Base-by-base conservation (phyloP, 768 basidiomycete species). In the Kwoniella sp. region DNA sequence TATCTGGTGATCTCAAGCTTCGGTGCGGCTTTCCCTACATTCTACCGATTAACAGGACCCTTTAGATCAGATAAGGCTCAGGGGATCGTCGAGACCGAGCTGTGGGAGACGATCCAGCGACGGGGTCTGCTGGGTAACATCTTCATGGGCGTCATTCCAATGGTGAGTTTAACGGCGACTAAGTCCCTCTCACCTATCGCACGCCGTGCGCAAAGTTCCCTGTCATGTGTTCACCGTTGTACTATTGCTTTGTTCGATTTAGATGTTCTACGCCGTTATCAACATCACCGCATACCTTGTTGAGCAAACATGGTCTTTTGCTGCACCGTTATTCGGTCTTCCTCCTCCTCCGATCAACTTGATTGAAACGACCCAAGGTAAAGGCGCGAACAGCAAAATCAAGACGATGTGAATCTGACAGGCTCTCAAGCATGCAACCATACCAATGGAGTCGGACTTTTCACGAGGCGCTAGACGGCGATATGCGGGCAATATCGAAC, bases 71-170 rank as follows among this genome's bases (percentile, higher is more conserved):
- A 72, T 1, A 59, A 49, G 15, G 85, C 85, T 10, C 80, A 83
- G 1, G 60, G 77, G 8, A 81, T 85, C 25, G 82, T 85, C 62
- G 83, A 82, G 71, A 84, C 83, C 1, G 86, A 87, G 73, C 75
- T 87, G 7, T 86, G 85, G 85, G 86, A 87, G 25, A 86, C 85
- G 1, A 84, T 87, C 55, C 81, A 80, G 2, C 82, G 86, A 0
- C 76, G 86, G 55, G 86, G 86, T 0, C 22, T 85, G 13, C 59
- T 85, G 5, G 85, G 86, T 2, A 87, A 87, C 67, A 50, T 86
- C 2, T 66, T 84, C 36, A 87, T 87, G 86, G 86, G 86, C 2
- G 68, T 86, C 17, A 83, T 86, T 21, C 78, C 78, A 8, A 79
- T 79, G 76, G 70, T 73, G 19, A 58, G 71, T 68, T 33, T 13